Percentiles rank a stretch among this genome's conserved stretches.
Conservation (phyloP, 371 early-diverging fungal genomes). For the Zychaea mexicana region DNA sequence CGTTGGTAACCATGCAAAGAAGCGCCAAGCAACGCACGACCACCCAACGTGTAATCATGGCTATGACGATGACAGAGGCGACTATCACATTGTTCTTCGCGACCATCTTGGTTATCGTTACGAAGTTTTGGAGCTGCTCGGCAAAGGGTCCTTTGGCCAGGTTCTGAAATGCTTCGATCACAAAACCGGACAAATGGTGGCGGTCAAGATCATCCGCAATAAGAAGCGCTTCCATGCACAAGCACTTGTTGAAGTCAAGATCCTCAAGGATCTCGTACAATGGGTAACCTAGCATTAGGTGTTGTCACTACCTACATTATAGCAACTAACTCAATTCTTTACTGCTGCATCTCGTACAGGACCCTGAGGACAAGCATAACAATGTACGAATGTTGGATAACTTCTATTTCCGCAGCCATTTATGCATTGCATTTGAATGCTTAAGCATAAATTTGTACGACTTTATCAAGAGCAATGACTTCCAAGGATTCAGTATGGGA, state of each 20-base stretch:
- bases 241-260: slow-evolving; percentile 85
- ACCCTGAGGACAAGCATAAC: slow-evolving; percentile 79
- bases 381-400: slow-evolving; percentile 87
- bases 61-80: slow-evolving; percentile 86
- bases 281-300: slow-evolving; percentile 22
- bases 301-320: no score
- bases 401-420: slow-evolving; percentile 92
- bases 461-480: slow-evolving; percentile 90
- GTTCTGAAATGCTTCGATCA: slow-evolving; percentile 86
- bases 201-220: slow-evolving; percentile 90
- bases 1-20: slow-evolving; percentile 75
- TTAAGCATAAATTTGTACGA: slow-evolving; percentile 97
- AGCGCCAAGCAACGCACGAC: slow-evolving; percentile 49
- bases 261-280: slow-evolving; percentile 64
- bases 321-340: no score
- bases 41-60: slow-evolving; percentile 63
- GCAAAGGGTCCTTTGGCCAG: slow-evolving; percentile 94
- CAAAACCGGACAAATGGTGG: slow-evolving; percentile 72
- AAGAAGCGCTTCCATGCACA: slow-evolving; percentile 88
- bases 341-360: slow-evolving; percentile 56
- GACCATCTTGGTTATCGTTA: slow-evolving; percentile 86
- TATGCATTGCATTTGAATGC: slow-evolving; percentile 96
- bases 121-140: slow-evolving; percentile 79
- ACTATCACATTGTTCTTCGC: slow-evolving; percentile 71
- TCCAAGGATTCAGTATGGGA: slow-evolving; percentile 85